Percentiles rank a stretch among this genome's conserved stretches.
Evolutionary conservation across 345 rosid species (phyloP).

Genomic region (Linum usitatissimum): DNA sequence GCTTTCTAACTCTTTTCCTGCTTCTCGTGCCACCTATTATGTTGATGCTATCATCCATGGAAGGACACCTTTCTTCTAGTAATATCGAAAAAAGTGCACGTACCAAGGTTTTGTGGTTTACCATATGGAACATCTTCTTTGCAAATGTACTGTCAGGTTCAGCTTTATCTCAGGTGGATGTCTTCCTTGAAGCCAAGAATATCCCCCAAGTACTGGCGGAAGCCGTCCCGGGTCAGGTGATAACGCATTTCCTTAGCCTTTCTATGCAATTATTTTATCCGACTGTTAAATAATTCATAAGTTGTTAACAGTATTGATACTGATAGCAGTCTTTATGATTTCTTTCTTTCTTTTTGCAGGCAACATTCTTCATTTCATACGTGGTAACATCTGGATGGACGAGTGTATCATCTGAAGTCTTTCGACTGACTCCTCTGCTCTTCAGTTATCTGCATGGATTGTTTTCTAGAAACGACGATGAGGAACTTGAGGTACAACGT

Average conservation of each 20-base stretch:
- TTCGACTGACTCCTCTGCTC: conserved; percentile 56
- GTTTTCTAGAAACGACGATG: conserved; percentile 28
- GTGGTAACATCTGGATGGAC: conserved; percentile 97
- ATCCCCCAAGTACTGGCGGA: conserved; percentile 64
- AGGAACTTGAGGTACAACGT: conserved; percentile 56
- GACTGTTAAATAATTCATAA: not conserved
- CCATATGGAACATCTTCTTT: conserved; percentile 80
- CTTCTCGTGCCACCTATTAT: conserved; percentile 55
- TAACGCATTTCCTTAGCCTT: not conserved
- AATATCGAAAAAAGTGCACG: conserved; percentile 70
- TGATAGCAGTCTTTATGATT: too few relatives aligned
- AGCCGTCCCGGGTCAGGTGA: conserved; percentile 87
- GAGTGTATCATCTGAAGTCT: conserved; percentile 63
- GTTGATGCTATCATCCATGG: conserved; percentile 62
- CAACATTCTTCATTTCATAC: conserved; percentile 83
- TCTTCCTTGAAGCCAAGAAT: conserved; percentile 68
- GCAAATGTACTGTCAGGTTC: conserved; percentile 78
- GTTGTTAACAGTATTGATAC: too few relatives aligned
- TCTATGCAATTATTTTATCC: not conserved
- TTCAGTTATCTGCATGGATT: conserved; percentile 27
- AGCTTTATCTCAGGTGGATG: conserved; percentile 44
- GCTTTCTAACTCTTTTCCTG: conserved; percentile 45
- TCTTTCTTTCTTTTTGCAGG: conserved; percentile 32
- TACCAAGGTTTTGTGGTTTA: conserved; percentile 55
- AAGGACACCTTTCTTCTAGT: conserved; percentile 67